Base-by-base conservation (phyloP, 305 asterid species). In the Striga hermonthica region DNA sequence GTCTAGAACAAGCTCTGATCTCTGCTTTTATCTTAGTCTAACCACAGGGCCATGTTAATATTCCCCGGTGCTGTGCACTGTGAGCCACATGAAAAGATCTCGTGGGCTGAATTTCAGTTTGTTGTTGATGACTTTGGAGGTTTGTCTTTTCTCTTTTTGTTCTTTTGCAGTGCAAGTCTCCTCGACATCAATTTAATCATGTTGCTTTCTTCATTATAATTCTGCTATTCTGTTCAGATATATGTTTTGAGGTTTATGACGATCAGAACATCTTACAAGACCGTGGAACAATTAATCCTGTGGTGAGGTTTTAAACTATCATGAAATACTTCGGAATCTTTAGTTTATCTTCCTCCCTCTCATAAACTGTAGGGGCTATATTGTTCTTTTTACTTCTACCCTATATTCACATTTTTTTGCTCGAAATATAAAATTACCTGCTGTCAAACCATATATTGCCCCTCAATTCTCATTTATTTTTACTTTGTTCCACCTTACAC, bases 61-160 rank as follows among this genome's bases (percentile, higher is more conserved):
- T 81, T 88, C 67, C 95, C 94, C 66, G 78, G 85, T 61, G 62
- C 39, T 10, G 81, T 84, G 52, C 96, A 88, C 81, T 67, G 78
- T 69, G 96, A 88, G 79, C 91, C 96, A 36, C 91, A 86, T 31
- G 91, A 78, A 75, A 85, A 84, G 55, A 79, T 82, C 69, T 76
- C 96, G 3, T 88, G 96, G 96, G 85, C 83, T 45, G 91, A 88
- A 58, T 81, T 79, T 81, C 83, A 71, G 62, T 88, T 86, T 59
- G 83, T 80, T 67, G 74, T 84, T 9, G 96, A 88, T 71, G 88
- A 81, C 63, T 86, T 75, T 67, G 96, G 96, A 86, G 96, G 94
- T 88, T 74, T 58, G 82, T 9, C 67, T 68, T 67, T 62, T 35
- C 53, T 43, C 52, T n/a, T n/a, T n/a, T n/a, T 43, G 48, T 9